Conservation (phyloP, 2,329 filamentous ascomycete species). For the Fusarium mangiferae region DNA sequence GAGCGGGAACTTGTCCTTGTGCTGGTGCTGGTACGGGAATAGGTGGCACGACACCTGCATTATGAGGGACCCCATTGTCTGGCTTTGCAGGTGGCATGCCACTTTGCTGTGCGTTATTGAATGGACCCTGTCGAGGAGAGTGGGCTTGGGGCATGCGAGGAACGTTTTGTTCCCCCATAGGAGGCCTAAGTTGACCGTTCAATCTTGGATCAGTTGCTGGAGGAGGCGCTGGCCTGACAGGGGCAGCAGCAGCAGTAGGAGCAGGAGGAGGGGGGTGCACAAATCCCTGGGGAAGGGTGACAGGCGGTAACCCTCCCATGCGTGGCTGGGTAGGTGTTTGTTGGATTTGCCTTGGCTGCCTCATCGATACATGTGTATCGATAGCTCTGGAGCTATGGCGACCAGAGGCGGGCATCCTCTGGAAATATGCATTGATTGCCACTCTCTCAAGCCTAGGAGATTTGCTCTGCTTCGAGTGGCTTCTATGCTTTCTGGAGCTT, state of each 20-base stretch:
- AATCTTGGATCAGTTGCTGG: not conserved
- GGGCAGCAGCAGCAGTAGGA: not conserved
- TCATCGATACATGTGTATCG: slow-evolving; percentile 31
- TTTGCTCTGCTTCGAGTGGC: slow-evolving; percentile 34
- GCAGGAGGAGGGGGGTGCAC: not conserved
- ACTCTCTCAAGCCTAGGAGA: slow-evolving; percentile 50
- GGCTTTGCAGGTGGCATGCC: not conserved
- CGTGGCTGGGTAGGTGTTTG: not conserved
- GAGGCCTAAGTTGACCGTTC: slow-evolving; percentile 3
- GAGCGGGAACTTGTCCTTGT: not conserved
- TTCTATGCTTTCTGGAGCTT: slow-evolving; percentile 32
- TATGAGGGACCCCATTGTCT: not conserved
- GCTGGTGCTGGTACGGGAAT: not conserved
- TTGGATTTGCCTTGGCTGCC: slow-evolving; percentile 1
- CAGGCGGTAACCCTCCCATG: not conserved
- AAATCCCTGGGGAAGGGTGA: not conserved
- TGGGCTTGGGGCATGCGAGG: slow-evolving; percentile 5
- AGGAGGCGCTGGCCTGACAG: not conserved
- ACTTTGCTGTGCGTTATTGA: not conserved
- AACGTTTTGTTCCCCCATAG: not conserved
- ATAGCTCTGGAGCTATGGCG: slow-evolving; percentile 47
- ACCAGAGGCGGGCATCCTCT: slow-evolving; percentile 49
- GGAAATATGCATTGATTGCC: slow-evolving; percentile 60
- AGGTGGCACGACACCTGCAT: not conserved
- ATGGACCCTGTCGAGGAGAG: not conserved